Evolutionary conservation across 108 stramenopile species (phyloP).

Genomic region (Heterococcus sp.): DNA sequence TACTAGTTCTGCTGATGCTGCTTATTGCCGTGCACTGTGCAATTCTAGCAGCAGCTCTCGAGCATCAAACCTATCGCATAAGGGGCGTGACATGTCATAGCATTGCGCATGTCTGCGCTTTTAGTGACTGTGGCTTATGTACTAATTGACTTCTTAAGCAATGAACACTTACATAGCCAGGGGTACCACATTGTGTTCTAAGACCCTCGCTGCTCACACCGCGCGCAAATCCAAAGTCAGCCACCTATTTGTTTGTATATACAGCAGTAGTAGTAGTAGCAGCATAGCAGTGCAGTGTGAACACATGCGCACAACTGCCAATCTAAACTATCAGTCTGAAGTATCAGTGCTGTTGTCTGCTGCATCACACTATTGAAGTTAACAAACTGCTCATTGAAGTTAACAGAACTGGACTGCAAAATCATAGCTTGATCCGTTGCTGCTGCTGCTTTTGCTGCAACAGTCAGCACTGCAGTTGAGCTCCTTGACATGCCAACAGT

Average conservation of each 20-base stretch:
- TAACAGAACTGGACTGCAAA: too few relatives aligned
- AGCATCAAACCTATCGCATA: background rate
- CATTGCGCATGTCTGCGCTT: background rate
- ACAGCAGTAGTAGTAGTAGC: background rate
- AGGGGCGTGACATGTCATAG: background rate
- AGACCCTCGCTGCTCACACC: constrained; percentile 69
- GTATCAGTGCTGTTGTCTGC: too few relatives aligned
- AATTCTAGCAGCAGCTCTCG: background rate
- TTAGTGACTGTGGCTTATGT: background rate
- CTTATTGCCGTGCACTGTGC: background rate
- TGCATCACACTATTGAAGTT: too few relatives aligned
- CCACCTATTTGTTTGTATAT: constrained; percentile 60
- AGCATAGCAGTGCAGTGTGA: background rate
- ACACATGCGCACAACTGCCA: background rate
- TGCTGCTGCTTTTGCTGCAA: background rate
- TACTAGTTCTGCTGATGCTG: too few relatives aligned
- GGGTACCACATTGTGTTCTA: constrained; percentile 84
- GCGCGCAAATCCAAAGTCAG: constrained; percentile 93
- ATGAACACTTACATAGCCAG: constrained; percentile 67
- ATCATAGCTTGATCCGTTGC: background rate
- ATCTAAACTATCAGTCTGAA: too few relatives aligned
- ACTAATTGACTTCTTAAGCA: background rate
- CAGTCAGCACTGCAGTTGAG: background rate
- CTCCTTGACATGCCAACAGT: background rate
- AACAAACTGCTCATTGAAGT: too few relatives aligned